Evolutionary conservation across 805 yeast species (phyloP).

Genomic region (Nakazawaea holstii): DNA sequence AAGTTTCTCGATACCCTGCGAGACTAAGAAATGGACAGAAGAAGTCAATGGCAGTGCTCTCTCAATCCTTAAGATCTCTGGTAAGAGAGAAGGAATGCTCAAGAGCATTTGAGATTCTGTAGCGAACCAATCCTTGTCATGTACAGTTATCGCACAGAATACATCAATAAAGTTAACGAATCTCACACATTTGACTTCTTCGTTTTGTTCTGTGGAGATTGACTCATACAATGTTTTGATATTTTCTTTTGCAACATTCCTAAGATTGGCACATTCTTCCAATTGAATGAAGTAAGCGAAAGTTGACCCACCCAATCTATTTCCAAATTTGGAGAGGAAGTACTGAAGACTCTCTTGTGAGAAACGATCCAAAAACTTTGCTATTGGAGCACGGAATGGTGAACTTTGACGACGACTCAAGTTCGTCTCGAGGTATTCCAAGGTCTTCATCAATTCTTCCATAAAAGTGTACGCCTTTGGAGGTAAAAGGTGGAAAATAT

Average conservation of each 20-base stretch:
- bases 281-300: constrained; percentile 60
- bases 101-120: constrained; percentile 41
- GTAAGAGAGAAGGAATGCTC: constrained; percentile 36
- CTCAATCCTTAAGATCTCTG: constrained; percentile 37
- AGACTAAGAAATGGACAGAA: constrained; percentile 62
- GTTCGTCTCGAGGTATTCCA: constrained; percentile 74
- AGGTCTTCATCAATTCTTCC: constrained; percentile 76
- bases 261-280: constrained; percentile 49
- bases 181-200: constrained; percentile 53
- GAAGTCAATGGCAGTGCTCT: constrained; percentile 43
- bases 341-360: constrained; percentile 68
- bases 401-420: constrained; percentile 80
- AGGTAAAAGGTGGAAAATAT: constrained; percentile 88
- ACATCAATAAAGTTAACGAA: constrained; percentile 73
- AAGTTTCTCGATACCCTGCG: constrained; percentile 60
- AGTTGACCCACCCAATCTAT: constrained; percentile 59
- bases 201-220: constrained; percentile 41
- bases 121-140: constrained; percentile 52
- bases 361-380: constrained; percentile 79
- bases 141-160: constrained; percentile 43
- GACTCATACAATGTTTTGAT: constrained; percentile 42
- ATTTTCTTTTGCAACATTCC: constrained; percentile 49
- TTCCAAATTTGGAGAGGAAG: constrained; percentile 60
- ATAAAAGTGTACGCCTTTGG: constrained; percentile 88
- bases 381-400: constrained; percentile 89